Evolutionary conservation across 768 basidiomycete genomes (phyloP), one percentile per base, ranked within the genome.

Genomic region (Panaeolus papilionaceus): DNA sequence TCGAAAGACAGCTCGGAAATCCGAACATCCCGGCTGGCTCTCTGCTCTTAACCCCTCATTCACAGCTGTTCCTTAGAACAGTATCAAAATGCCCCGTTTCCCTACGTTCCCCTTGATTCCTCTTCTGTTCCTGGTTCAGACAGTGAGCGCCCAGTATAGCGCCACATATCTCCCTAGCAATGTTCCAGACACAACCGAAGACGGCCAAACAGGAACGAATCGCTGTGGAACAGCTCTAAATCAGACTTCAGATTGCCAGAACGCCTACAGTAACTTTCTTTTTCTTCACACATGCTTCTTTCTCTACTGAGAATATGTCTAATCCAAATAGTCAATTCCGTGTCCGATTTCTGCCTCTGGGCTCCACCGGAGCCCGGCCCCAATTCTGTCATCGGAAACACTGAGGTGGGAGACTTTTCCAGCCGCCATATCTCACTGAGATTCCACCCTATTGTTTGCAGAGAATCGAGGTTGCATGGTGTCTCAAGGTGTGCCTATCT

Each of bases 211-310:
- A 8, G 89, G 88, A 16, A 88, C 88, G 14, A 90, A 92, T 75
- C 78, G 84, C 66, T 95, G 93, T 75, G 89, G 89, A 9, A 82
- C 84, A 3, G 79, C 75, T 18, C 76, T 80, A 62, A 86, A 81
- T 74, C 89, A 88, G 76, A 81, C 78, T 4, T 89, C 89, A 3
- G 76, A 77, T 66, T 94, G 92, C 77, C 93, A 93, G 73, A 88
- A 88, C 69, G 85, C 83, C 10, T 89, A 85, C 73, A 68, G 89
- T 88, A 74, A 69, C 86, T 76, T 20, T 49, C 42, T 44, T n/a
- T 58, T 58, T 58, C 54, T 58, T 58, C 54, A 58, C 42, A 51
- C 14, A 23, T 37, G 20, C 47, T 44, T 62, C 26, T 49, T 62
- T 42, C 39, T 63, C 39, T 1, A 58, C 33, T 58, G 54, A 58